Base-by-base conservation (phyloP, 129 eudicot genomes). In the Artemisia tridentata region DNA sequence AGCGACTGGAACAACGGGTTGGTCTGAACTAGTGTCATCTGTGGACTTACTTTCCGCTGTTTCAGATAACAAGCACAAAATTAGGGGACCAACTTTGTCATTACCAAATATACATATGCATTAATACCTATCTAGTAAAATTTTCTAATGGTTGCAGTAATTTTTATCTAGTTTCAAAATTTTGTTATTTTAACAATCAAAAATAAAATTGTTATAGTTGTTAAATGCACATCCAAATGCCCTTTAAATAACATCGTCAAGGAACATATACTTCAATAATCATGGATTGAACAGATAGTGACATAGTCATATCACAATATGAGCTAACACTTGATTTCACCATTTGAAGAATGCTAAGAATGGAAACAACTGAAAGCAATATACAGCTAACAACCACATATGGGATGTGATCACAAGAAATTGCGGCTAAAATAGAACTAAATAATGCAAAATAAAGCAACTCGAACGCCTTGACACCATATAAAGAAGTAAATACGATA, bases 1-100 rank as follows among this genome's bases (percentile, higher is more conserved):
- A 54, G 75, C 65, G 60, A 82, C 78, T 31, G 85, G 84, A 78
- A 85, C 86, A 70, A 84, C 79, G 6, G 95, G 95, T 75, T 86
- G 98, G 65, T 84, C 96, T 78, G 49, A 71, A 70, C 85, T 76
- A 27, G 82, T 76, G 17, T 84, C 84, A 56, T 80, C 73, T 19
- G 83, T 79, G 14, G 83, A 76, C 73, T 84, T 88, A 49, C 84
- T 82, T 63, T 84, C 88, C 12, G 58, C 90, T 75, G 82, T 38
- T 7, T 53, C 25, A 59, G 15, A 41, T 14, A 34, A 50, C 31
- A 61, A 52, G 67, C 64, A 72, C 76, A 68, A 63, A 76, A 75
- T 20, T 14, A 46, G 15, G 17, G 25, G 72, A 11, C 64, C 4
- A 8, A 60, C 16, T 75, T 45, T 65, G 78, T 53, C 58, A 75